Base-by-base conservation (phyloP, 1,284 basidiomycete genomes). In the Pseudozyma tsukubaensis region DNA sequence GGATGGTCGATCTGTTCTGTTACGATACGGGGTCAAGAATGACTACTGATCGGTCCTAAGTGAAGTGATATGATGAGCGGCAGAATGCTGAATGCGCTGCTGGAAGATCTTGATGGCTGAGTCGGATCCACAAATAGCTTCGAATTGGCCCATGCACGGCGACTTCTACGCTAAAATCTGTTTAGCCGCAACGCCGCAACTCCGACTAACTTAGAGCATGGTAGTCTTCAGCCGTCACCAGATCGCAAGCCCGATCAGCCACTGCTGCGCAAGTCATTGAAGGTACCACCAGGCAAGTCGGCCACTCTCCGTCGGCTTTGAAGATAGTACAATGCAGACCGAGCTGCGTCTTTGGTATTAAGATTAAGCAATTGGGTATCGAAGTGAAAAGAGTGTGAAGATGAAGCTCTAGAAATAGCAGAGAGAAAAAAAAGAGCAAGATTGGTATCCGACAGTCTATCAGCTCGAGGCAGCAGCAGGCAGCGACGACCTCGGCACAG, bases 291-390 rank as follows among this genome's bases (percentile, higher is more conserved):
- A 40, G 3, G n/a, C 39, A 40, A 40, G 12, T 13, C 39, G 39
- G 39, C 4, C 39, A 29, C 24, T 29, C 24, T 29, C 24, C n/a
- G 16, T 43, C 42, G 21, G 10, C 2, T 19, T 18, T 59, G 14
- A 34, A 35, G n/a, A 47, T 16, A 14, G 21, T 34, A 32, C 42
- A 51, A 51, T 29, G 42, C 48, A 56, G 43, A 47, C 49, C 53
- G 10, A 4, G 43, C 50, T 50, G 40, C 43, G 18, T 19, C 24
- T 32, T 47, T 44, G 14, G 42, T 42, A 44, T 48, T 56, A 11
- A n/a, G 16, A 39, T 24, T n/a, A 51, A 49, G 50, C 29, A 52
- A 58, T 49, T n/a, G 35, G 62, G 62, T 58, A 52, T 43, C 49
- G 14, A 47, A 39, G 12, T 16, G 47, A 19, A 49, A 55, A 47